Percentiles rank a stretch among this genome's conserved stretches.
Conservation (phyloP, 2,329 filamentous ascomycete genomes). For the Diaporthe sp. region DNA sequence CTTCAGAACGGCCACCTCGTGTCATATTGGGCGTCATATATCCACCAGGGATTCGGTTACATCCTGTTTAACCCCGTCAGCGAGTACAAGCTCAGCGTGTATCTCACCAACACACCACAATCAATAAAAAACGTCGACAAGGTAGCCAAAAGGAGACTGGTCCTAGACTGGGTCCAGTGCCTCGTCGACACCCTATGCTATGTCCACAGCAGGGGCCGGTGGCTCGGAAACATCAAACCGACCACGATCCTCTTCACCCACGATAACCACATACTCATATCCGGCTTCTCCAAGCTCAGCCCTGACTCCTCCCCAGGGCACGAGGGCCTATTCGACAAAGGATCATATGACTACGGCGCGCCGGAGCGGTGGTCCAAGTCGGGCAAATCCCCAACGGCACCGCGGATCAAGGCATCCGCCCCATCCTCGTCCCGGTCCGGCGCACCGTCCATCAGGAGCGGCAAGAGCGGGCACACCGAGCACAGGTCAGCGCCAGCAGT, state of each 20-base stretch:
- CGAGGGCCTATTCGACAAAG: slow-evolving; percentile 72
- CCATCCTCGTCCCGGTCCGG: slow-evolving; percentile 48
- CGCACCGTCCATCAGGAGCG: slow-evolving; percentile 50
- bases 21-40: slow-evolving; percentile 80
- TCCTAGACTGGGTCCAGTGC: slow-evolving; percentile 83
- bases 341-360: slow-evolving; percentile 79
- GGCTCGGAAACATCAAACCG: slow-evolving; percentile 78
- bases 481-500: slow-evolving; percentile 47
- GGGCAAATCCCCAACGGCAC: slow-evolving; percentile 43
- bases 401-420: slow-evolving; percentile 48
- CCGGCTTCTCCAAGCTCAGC: slow-evolving; percentile 68
- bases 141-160: slow-evolving; percentile 66
- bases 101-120: slow-evolving; percentile 73
- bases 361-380: slow-evolving; percentile 73
- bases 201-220: slow-evolving; percentile 73
- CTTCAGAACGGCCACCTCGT: slow-evolving; percentile 77
- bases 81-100: slow-evolving; percentile 76
- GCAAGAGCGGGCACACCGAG: slow-evolving; percentile 47
- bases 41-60: slow-evolving; percentile 72
- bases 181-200: slow-evolving; percentile 76
- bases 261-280: slow-evolving; percentile 75
- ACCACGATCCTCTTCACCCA: slow-evolving; percentile 77
- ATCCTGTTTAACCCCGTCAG: slow-evolving; percentile 75
- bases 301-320: slow-evolving; percentile 55
- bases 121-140: slow-evolving; percentile 74